Evolutionary conservation across 805 yeast genomes (phyloP).

Genomic region (Saccharomyces paradoxus): DNA sequence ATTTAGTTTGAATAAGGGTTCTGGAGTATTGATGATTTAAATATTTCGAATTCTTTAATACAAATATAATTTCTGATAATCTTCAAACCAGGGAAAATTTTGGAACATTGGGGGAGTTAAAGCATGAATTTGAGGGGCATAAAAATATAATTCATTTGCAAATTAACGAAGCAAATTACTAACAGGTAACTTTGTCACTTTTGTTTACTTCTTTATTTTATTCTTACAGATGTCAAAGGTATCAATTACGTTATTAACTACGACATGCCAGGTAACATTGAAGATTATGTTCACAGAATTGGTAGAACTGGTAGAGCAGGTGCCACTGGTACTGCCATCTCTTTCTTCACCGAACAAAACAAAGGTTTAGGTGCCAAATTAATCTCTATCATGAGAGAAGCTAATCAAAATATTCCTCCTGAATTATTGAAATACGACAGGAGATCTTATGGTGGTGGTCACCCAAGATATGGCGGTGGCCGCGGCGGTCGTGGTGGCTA

Average conservation of each 20-base stretch:
- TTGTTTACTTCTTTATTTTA: conserved; percentile 2
- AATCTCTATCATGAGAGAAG: conserved; percentile 86
- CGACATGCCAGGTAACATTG: conserved; percentile 97
- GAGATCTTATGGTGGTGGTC: conserved; percentile 57
- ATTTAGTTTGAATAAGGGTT: background rate
- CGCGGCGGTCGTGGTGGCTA: conserved; percentile 39
- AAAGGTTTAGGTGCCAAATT: conserved; percentile 84
- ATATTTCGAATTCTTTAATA: conserved; percentile 1
- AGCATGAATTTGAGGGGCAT: conserved; percentile 1
- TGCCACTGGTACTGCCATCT: conserved; percentile 86
- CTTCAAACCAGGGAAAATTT: background rate
- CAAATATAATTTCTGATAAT: background rate
- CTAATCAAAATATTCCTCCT: conserved; percentile 82
- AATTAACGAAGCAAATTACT: background rate
- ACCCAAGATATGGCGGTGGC: conserved; percentile 40
- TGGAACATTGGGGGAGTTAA: background rate
- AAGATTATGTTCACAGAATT: conserved; percentile 95
- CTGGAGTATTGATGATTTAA: background rate
- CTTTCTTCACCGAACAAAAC: conserved; percentile 82
- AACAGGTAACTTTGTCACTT: conserved; percentile 11
- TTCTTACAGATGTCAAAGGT: conserved; percentile 83
- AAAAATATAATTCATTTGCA: background rate
- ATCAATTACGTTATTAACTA: conserved; percentile 87
- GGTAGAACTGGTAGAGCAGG: conserved; percentile 99
- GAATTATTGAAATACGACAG: conserved; percentile 70